phyloP scores from a whole-genome alignment of 805 yeast genomes.

The Wickerhamomyces subpelliculosus region DNA sequence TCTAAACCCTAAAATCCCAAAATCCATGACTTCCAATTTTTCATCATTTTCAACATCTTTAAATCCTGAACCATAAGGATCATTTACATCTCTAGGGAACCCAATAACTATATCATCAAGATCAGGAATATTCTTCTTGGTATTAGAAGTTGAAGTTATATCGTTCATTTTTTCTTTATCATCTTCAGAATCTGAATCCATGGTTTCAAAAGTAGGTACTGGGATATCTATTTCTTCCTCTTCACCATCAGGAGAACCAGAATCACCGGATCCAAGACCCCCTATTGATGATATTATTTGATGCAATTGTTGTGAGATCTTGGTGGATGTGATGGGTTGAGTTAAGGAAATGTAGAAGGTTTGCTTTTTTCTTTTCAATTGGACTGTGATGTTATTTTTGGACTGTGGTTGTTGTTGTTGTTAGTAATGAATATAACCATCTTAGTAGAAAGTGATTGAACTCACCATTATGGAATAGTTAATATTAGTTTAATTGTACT shows the following conservation, averaged over 20 bases:
- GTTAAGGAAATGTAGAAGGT: conserved; percentile 29
- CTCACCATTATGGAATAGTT: background rate
- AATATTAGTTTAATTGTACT: no score
- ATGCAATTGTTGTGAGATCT: conserved; percentile 25
- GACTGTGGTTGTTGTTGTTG: no score
- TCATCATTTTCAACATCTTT: conserved; percentile 9
- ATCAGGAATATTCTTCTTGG: conserved; percentile 7
- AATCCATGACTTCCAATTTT: conserved; percentile 8
- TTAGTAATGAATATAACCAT: background rate
- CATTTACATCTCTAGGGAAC: conserved; percentile 12
- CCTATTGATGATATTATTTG: conserved; percentile 40
- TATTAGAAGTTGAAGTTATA: conserved; percentile 5
- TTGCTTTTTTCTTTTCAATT: conserved; percentile 29
- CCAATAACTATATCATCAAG: conserved; percentile 12
- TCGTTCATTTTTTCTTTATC: conserved; percentile 14
- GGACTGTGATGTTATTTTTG: conserved; percentile 8
- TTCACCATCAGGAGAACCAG: conserved; percentile 11
- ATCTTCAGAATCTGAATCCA: conserved; percentile 24
- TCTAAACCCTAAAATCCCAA: conserved; percentile 14
- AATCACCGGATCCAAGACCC: conserved; percentile 27
- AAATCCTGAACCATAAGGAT: conserved; percentile 15
- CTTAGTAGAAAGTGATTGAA: background rate
- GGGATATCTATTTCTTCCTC: conserved; percentile 29
- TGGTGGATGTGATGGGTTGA: conserved; percentile 19
- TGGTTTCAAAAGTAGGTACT: conserved; percentile 28